Conservation (phyloP, 352 stramenopile species). For the Phytophthora cajani region DNA sequence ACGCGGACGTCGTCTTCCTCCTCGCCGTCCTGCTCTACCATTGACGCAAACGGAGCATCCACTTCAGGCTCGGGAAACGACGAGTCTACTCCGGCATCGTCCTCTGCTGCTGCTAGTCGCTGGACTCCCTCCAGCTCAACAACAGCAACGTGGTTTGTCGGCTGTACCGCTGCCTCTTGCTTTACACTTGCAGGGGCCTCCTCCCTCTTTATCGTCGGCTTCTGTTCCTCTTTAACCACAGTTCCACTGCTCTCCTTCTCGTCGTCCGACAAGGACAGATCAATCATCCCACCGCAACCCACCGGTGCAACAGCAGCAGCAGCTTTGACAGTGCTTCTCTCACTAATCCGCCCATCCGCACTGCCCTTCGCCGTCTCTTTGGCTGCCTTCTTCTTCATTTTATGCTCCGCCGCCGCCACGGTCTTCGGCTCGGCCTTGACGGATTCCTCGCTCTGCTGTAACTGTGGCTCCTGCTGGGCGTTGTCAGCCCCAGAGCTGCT, state of each 20-base stretch:
- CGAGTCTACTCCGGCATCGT: neutral
- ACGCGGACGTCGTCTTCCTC: neutral
- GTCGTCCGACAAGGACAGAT: constrained; percentile 17
- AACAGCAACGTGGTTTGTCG: neutral
- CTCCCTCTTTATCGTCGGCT: neutral
- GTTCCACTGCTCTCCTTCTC: neutral
- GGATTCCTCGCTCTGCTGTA: neutral
- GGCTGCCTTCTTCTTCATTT: constrained; percentile 17
- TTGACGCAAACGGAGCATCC: neutral
- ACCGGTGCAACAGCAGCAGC: neutral
- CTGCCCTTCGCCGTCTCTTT: constrained; percentile 3
- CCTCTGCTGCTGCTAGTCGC: neutral
- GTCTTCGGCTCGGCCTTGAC: constrained; percentile 4
- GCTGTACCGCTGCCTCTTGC: neutral
- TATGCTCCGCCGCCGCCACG: neutral
- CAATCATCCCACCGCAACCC: constrained; percentile 1
- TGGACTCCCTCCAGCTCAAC: neutral
- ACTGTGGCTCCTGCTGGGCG: neutral
- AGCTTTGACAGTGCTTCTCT: neutral
- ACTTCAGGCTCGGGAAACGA: neutral
- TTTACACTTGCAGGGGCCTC: neutral
- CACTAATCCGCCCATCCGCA: neutral
- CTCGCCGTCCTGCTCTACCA: neutral
- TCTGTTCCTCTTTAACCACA: constrained; percentile 6
- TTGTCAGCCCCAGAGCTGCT: neutral